Percentiles rank a stretch among this genome's conserved stretches.
Conservation (phyloP, 768 basidiomycete species). For the Leccinum variicolor region DNA sequence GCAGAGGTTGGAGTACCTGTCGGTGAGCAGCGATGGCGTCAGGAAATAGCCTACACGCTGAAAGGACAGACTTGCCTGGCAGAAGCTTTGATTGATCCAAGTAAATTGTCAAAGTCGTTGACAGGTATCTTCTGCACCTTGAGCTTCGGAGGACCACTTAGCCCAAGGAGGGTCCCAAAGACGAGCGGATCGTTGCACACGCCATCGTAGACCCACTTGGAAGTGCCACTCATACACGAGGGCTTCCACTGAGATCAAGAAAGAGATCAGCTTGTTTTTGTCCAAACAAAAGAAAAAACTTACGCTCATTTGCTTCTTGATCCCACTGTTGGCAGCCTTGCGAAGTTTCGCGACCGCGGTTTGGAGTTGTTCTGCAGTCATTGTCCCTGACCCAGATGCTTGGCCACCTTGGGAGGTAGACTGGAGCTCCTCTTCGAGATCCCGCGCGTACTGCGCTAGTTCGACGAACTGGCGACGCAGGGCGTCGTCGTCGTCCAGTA, state of each 20-base stretch:
- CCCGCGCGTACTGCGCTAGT: constrained; percentile 33
- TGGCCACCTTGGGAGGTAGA: constrained; percentile 8
- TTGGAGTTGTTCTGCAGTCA: constrained; percentile 37
- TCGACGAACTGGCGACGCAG: constrained; percentile 27
- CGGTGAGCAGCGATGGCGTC: background rate
- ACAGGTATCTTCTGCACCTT: constrained; percentile 46
- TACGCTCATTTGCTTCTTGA: constrained; percentile 49
- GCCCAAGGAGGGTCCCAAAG: constrained; percentile 43
- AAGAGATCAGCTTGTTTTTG: background rate
- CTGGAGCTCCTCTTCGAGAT: constrained; percentile 30
- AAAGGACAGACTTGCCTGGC: constrained; percentile 31
- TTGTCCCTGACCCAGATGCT: constrained; percentile 24
- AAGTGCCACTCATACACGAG: constrained; percentile 42
- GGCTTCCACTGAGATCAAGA: constrained; percentile 44
- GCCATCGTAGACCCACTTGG: constrained; percentile 53
- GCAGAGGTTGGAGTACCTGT: constrained; percentile 38
- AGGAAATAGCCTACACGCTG: background rate
- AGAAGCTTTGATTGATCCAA: constrained; percentile 35
- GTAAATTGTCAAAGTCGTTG: constrained; percentile 31
- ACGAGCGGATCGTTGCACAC: constrained; percentile 45
- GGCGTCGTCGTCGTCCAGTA: constrained; percentile 34
- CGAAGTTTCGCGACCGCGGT: constrained; percentile 43
- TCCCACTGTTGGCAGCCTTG: constrained; percentile 45
- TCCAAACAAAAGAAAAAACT: background rate
- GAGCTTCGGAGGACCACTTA: constrained; percentile 44